Evolutionary conservation across 2,329 filamentous ascomycete genomes (phyloP).

Genomic region (Epichloe sp.): DNA sequence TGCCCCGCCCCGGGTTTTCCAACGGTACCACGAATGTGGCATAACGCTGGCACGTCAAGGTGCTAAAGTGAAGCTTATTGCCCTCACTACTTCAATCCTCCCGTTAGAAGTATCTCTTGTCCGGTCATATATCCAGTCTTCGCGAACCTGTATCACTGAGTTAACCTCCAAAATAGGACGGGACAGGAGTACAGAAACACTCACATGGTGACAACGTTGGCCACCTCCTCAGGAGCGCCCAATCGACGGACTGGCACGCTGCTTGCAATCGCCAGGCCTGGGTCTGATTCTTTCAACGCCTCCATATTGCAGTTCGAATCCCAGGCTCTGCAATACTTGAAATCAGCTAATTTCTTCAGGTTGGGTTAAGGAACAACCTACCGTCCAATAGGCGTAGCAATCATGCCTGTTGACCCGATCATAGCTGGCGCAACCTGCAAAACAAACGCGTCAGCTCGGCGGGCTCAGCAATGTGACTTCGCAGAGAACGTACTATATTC

Average conservation of each 20-base stretch:
- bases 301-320: background rate
- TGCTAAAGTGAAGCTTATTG: background rate
- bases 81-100: slow-evolving; percentile 1
- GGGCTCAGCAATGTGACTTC: background rate
- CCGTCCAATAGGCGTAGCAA: slow-evolving; percentile 4
- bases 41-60: no score
- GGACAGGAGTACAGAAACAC: background rate
- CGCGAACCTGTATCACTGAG: background rate
- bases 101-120: slow-evolving; percentile 5
- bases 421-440: slow-evolving; percentile 6
- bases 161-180: background rate
- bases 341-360: background rate
- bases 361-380: background rate
- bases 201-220: slow-evolving; percentile 6
- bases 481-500: slow-evolving; percentile 1
- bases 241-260: slow-evolving; percentile 5
- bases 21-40: background rate
- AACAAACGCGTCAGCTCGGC: background rate
- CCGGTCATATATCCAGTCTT: slow-evolving; percentile 7
- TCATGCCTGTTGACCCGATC: slow-evolving; percentile 8
- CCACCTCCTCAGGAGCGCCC: slow-evolving; percentile 5
- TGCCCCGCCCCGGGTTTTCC: background rate
- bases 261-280: slow-evolving; percentile 5
- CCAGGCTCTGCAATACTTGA: slow-evolving; percentile 1
- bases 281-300: slow-evolving; percentile 1